phyloP scores from a whole-genome alignment of 1,284 basidiomycete genomes.

The Ustilago tritici region DNA sequence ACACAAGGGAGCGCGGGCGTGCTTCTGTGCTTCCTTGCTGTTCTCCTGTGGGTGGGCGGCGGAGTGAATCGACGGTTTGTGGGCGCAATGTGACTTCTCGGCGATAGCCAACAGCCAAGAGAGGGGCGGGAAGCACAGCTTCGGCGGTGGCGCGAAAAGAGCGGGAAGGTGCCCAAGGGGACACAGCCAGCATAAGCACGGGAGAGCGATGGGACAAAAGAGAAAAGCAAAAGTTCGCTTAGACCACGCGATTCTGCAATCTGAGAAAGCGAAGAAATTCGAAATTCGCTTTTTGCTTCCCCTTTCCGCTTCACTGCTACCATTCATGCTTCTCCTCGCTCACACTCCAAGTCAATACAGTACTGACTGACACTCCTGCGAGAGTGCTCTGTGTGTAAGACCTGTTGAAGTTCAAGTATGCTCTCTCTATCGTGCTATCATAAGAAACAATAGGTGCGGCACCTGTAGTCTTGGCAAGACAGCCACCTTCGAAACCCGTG shows the following conservation, averaged over 20 bases:
- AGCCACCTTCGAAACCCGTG: background rate
- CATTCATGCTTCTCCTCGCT: background rate
- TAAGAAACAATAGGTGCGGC: background rate
- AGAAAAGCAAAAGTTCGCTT: background rate
- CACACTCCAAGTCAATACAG: background rate
- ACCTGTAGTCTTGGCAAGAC: background rate
- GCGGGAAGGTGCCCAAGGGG: background rate
- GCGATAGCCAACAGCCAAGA: background rate
- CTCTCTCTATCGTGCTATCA: background rate
- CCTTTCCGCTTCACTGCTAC: background rate
- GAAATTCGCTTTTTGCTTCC: slow-evolving; percentile 1
- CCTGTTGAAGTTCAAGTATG: background rate
- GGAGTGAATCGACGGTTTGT: background rate
- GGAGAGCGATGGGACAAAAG: background rate
- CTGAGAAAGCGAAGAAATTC: slow-evolving; percentile 4
- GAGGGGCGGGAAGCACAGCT: background rate
- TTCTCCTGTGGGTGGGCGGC: background rate
- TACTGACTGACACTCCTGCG: no score
- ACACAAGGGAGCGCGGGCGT: background rate
- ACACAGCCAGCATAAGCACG: slow-evolving; percentile 1
- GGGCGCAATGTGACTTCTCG: slow-evolving; percentile 2
- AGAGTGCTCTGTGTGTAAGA: no score
- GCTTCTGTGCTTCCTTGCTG: background rate
- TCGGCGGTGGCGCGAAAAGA: slow-evolving; percentile 1
- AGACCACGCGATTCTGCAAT: slow-evolving; percentile 3